Conservation (phyloP, 1,284 basidiomycete genomes). For the Tilletia walkeri region DNA sequence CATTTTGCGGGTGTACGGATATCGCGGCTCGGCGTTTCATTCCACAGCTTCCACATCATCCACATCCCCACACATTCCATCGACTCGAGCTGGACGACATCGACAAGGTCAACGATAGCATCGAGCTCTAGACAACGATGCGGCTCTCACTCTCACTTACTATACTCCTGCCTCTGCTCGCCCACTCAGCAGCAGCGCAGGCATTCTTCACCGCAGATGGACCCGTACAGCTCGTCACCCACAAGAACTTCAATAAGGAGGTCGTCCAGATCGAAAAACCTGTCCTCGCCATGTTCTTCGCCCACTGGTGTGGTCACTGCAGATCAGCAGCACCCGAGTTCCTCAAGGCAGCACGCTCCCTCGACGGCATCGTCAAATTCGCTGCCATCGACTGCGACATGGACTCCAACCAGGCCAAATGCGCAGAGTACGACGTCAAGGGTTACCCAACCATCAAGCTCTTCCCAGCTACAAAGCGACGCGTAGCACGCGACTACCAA, state of each 20-base stretch:
- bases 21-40: neutral
- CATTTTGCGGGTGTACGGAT: neutral
- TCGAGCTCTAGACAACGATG: neutral
- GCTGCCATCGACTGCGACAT: constrained; percentile 90
- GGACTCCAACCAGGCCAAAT: constrained; percentile 75
- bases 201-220: constrained; percentile 46
- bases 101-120: too few species aligned
- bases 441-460: constrained; percentile 87
- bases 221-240: constrained; percentile 38
- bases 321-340: constrained; percentile 81
- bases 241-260: constrained; percentile 45
- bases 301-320: constrained; percentile 66
- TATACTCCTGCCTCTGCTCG: constrained; percentile 24
- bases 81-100: too few species aligned
- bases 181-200: constrained; percentile 26
- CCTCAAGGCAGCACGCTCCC: constrained; percentile 73
- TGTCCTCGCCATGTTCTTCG: constrained; percentile 56
- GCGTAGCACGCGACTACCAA: constrained; percentile 70
- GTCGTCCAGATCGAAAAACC: constrained; percentile 54
- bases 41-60: neutral
- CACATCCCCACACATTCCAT: neutral
- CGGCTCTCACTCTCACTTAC: constrained; percentile 16
- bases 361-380: constrained; percentile 78
- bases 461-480: constrained; percentile 59
- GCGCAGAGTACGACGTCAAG: constrained; percentile 78